phyloP scores from a whole-genome alignment of 169 alveolate genomes.

The Amoebophrya sp. region DNA sequence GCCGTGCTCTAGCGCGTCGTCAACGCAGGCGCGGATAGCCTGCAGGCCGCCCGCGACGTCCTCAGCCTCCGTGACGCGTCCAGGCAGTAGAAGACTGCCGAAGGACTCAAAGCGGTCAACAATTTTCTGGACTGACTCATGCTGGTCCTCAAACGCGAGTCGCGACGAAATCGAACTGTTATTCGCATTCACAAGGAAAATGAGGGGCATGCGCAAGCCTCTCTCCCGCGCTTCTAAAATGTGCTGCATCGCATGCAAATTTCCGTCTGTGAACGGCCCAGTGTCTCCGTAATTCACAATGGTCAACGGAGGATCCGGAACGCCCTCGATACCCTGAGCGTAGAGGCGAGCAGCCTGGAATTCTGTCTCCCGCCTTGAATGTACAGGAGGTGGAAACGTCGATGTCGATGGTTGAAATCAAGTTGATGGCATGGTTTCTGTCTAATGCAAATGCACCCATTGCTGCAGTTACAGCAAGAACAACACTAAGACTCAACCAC shows the following conservation, averaged over 20 bases:
- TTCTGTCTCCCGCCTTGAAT: constrained; percentile 13
- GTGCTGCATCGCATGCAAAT: not conserved
- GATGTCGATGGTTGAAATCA: not conserved
- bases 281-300: not conserved
- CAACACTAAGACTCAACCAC: not conserved
- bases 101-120: not conserved
- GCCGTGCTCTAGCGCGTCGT: not conserved
- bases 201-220: not conserved
- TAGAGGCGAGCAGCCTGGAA: not conserved
- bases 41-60: constrained; percentile 10
- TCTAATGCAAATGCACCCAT: not conserved
- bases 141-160: not conserved
- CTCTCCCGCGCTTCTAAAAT: not conserved
- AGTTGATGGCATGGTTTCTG: not conserved
- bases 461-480: not conserved
- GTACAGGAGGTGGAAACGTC: not conserved
- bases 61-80: not conserved
- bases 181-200: not conserved
- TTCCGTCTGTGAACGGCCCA: not conserved
- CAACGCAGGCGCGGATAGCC: not conserved
- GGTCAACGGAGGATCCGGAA: not conserved
- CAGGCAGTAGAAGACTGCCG: not conserved
- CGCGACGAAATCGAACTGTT: not conserved
- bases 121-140: not conserved
- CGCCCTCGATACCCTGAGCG: constrained; percentile 3